These are phyloP conservation scores for Dioszegia hungarica DNA, from an alignment of 768 basidiomycete genomes.

Conservation along the genomic window DNA sequence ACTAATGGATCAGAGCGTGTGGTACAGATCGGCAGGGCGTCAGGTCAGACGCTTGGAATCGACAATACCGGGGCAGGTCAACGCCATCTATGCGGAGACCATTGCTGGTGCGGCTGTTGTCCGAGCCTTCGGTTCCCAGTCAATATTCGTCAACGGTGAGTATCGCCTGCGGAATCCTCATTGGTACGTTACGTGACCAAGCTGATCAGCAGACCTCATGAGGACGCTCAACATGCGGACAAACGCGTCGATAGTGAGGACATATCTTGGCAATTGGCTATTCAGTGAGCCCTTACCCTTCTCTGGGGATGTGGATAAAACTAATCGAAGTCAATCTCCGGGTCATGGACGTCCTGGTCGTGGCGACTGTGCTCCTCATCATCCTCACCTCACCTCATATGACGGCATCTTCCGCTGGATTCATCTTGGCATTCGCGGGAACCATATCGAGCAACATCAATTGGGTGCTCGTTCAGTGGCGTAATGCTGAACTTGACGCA, in stretches of 20 bases:
- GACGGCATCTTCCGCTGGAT: constrained; percentile 29
- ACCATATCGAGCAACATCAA: constrained; percentile 20
- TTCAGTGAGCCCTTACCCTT: constrained; percentile 15
- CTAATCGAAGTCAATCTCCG: constrained; percentile 22
- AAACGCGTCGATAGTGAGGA: constrained; percentile 10
- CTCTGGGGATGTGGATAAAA: too few species aligned
- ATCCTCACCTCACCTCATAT: constrained; percentile 14
- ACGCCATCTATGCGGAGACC: constrained; percentile 37
- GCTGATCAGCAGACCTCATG: constrained; percentile 17
- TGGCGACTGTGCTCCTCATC: constrained; percentile 16
- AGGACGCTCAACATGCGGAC: constrained; percentile 20
- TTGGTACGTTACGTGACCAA: too few species aligned
- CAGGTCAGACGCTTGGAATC: constrained; percentile 25
- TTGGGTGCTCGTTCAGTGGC: constrained; percentile 15
- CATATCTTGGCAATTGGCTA: constrained; percentile 19
- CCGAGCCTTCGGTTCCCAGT: constrained; percentile 36
- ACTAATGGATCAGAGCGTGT: constrained; percentile 22
- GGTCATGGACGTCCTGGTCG: constrained; percentile 20
- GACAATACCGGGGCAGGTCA: constrained; percentile 30
- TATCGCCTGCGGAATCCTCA: too few species aligned
- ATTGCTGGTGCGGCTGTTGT: constrained; percentile 37
- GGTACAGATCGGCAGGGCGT: constrained; percentile 22
- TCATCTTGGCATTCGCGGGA: constrained; percentile 28
- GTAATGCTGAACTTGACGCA: constrained; percentile 26
- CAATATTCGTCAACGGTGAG: constrained; percentile 20